Base-by-base conservation (phyloP, 306 rosid genomes). In the Cicer chorassanicum region DNA sequence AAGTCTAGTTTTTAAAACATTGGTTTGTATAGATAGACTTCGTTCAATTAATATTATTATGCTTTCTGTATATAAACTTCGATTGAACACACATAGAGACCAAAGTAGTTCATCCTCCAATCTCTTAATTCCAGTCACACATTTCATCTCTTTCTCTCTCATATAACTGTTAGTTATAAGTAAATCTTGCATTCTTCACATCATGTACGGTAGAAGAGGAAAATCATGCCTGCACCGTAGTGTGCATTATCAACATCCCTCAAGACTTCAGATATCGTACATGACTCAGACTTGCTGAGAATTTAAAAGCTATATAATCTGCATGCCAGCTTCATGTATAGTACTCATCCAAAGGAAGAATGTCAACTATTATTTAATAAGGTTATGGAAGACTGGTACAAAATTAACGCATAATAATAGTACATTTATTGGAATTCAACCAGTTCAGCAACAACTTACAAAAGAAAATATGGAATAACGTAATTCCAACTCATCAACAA, bases 371-470 rank as follows among this genome's bases (percentile, higher is more conserved):
- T 16, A 15, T 45, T 38, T 34, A 50, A 65, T 5, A 24, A 45
- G 14, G 65, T 15, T 14, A 46, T 46, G 60, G 60, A 18, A 68
- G 21, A 16, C 53, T 16, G 15, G 14, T 7, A 34, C 34, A 16
- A 15, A 61, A 49, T 53, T 41, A 54, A 60, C 13, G 44, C 39
- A 55, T 21, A 70, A 75, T 16, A 45, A 76, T 41, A 45, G 72
- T 48, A 76, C 56, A 63, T 80, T 86, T 87, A 86, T 87, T 88
- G 77, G 80, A 70, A 65, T 50, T 70, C 68, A 70, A 59, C 70
- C 48, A 59, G 77, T 86, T 75, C 76, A 19, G 82, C 77, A 76
- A 53, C 46, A 84, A 68, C 85, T 76, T 78, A 80, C 70, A 81
- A 66, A 66, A 43, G 74, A 76, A 80, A 78, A 54, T 43, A 57